Evolutionary conservation across 2,329 filamentous ascomycete genomes (phyloP), one percentile per base, ranked within the genome.

Genomic region (Aspergillus transmontanensis): DNA sequence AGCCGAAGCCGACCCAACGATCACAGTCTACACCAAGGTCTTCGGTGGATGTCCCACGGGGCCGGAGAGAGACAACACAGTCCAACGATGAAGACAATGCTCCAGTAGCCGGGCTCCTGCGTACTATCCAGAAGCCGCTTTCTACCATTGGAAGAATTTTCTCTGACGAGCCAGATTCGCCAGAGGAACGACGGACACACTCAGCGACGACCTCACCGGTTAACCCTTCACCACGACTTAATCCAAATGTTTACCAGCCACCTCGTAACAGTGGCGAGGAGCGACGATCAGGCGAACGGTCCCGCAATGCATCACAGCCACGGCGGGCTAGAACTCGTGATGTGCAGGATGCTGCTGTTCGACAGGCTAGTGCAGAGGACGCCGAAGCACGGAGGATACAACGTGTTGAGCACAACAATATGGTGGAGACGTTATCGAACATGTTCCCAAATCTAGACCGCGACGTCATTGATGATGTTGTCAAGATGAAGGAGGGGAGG

Each of bases 371-470:
- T 69, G 93, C 92, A 0, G 94, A 98, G 77, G 87, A 87, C 7
- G 94, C 94, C 11, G 92, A 99, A 76, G 94, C 94, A 9, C 87
- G 93, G 68, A 85, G 91, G 19, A 87, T 98, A 64, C 89, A 95
- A 69, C 85, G 89, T 41, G 89, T 90, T 60, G 95, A 99, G 82
- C 94, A 98, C 78, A 84, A 87, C 59, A 94, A 93, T 71, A 89
- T 99, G 9, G 94, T 98, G 3, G 95, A 98, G 80, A 98, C 95
- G 41, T 81, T 99, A 62, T 89, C 92, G 55, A 91, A 93, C 71
- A 99, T 99, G 95, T 99, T 99, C 76, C 95, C 95, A 0, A 93
- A 96, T 74, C 82, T 99, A 57, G 95, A 99, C 77, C 88, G 89
- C 72, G 96, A 99, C 56, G 86, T 99, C 43, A 98, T 99, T 74